Base-by-base conservation (phyloP, 768 basidiomycete genomes). In the Tephrocybe sp. region DNA sequence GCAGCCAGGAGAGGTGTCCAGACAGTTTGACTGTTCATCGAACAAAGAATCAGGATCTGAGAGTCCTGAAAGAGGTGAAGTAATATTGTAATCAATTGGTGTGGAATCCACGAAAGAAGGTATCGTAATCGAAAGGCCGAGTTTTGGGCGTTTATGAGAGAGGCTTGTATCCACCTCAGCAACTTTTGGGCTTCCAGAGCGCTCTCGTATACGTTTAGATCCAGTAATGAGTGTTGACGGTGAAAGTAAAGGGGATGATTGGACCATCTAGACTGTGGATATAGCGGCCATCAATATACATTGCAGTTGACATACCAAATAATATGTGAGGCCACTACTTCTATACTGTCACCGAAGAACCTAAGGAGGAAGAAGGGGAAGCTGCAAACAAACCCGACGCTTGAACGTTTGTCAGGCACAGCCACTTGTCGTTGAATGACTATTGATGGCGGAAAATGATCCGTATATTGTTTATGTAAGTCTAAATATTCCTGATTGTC, bases 41-140 rank as follows among this genome's bases (percentile, higher is more conserved):
- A 83, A 83, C 24, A 84, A 66, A 4, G 82, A 82, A 58, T 83
- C 65, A 17, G 62, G 61, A 57, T 58, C 57, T 7, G 61, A 62
- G 20, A 60, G 51, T 23, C 55, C 61, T 28, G 61, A 61, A 40
- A 58, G 23, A 6, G 47, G 46, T 39, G 49, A 48, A 18, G 26
- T 50, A 21, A 23, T 21, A 25, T 47, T 37, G 28, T 50, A 38
- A 30, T 38, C 40, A 48, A 14, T 21, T 41, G 17, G 24, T 30
- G 21, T 45, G 24, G 12, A 21, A 32, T 53, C 45, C 18, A 33
- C 45, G 20, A 26, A 25, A 25, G 52, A 24, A 17, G 61, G 58
- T 33, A 61, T 59, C 17, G 47, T 53, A 30, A 63, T 58, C 20
- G 41, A 36, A 15, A 65, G 50, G 38, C 53, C 50, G 11, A 63